These are phyloP conservation scores for Danielozyma ontarioensis DNA, from an alignment of 805 yeast species.

Conservation along the genomic window DNA sequence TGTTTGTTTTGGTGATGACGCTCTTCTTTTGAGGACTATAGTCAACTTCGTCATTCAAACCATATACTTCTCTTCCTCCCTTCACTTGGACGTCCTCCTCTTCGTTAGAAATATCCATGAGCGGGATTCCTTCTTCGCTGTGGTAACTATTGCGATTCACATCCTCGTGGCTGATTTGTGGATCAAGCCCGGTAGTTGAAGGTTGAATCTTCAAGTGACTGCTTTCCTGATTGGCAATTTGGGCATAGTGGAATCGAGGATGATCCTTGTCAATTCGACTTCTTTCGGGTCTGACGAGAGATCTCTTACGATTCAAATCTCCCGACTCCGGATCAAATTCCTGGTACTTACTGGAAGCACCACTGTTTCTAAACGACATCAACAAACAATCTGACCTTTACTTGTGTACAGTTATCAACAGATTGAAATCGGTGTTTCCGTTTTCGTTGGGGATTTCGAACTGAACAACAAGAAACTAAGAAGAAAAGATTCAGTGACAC, in stretches of 20 bases:
- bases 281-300: constrained; percentile 84
- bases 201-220: constrained; percentile 62
- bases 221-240: constrained; percentile 62
- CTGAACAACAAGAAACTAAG: no score
- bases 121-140: constrained; percentile 38
- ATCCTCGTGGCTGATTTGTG: constrained; percentile 24
- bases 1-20: constrained; percentile 14
- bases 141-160: no score
- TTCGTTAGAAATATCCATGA: constrained; percentile 31
- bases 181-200: constrained; percentile 69
- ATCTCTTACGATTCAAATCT: constrained; percentile 48
- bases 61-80: constrained; percentile 49
- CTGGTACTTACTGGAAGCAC: constrained; percentile 20
- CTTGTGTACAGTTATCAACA: no score
- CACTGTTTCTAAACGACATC: constrained; percentile 30
- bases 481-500: no score
- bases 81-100: constrained; percentile 4
- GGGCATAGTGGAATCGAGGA: constrained; percentile 75
- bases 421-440: no score
- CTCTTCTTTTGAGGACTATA: constrained; percentile 20
- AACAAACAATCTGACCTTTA: no score
- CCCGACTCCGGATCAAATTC: constrained; percentile 41
- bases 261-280: constrained; percentile 59
- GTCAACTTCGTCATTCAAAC: constrained; percentile 55
- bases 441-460: no score